Evolutionary conservation across 331 rosid genomes (phyloP).

Genomic region (Quercus phellos): DNA sequence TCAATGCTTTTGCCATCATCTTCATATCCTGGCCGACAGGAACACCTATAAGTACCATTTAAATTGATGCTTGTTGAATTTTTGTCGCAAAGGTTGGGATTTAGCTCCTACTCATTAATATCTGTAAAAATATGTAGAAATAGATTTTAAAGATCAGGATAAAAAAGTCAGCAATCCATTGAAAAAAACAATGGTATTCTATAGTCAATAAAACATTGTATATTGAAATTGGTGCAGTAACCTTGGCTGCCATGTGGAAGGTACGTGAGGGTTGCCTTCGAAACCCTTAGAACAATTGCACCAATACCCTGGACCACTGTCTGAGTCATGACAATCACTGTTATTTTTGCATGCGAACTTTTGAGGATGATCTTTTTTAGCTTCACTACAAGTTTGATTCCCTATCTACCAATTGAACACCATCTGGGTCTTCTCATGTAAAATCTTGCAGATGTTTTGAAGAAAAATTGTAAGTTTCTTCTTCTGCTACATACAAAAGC

Average conservation of each 20-base stretch:
- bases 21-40: too few species aligned
- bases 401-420: neutral
- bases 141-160: too few species aligned
- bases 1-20: too few species aligned
- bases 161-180: too few species aligned
- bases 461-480: neutral
- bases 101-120: too few species aligned
- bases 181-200: too few species aligned
- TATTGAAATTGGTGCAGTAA: neutral
- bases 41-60: too few species aligned
- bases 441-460: neutral
- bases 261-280: too few species aligned
- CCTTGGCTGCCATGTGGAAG: conserved; percentile 13
- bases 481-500: neutral
- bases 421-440: neutral
- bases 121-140: too few species aligned
- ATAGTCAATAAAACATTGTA: too few species aligned
- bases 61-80: too few species aligned
- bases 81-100: too few species aligned
- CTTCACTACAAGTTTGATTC: conserved; percentile 9
- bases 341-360: conserved; percentile 22
- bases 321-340: neutral
- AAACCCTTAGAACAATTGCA: neutral
- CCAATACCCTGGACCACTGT: neutral
- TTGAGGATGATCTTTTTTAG: neutral